Base-by-base conservation (phyloP, 2,329 filamentous ascomycete genomes). In the Aspergillus felis region DNA sequence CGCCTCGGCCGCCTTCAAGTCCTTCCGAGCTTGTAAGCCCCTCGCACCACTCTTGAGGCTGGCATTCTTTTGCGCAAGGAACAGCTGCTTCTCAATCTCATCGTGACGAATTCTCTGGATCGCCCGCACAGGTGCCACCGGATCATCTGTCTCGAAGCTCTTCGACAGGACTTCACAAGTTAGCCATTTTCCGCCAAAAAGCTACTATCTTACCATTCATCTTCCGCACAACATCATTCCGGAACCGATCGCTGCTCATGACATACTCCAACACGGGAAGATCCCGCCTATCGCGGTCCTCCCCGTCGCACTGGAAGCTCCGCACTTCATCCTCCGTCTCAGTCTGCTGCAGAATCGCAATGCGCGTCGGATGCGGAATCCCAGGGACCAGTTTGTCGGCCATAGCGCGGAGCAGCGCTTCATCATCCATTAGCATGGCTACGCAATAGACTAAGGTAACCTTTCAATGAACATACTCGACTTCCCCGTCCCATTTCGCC, bases 401-500 rank as follows among this genome's bases (percentile, higher is more conserved):
- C 63, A 95, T 86, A 1, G 91, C 90, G 66, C 84, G 84, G 17
- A 94, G 77, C 6, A 93, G 75, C 0, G 89, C 87, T 89, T 49
- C 4, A 47, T 12, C 27, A 42, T 54, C 22, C 28, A 62, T 53
- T 51, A 62, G 42, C 24, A 24, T 14, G n/a, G 8, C 22, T 22
- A 22, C 22, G 22, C 22, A 22, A 47, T 14, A 25, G 27, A 3
- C 27, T 28, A 58, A n/a, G 22, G 22, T 22, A 22, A 22, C 22
- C 5, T 5, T 1, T 17, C 1, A 24, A 5, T 20, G 3, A 20
- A 56, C 67, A 24, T 73, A 88, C 86, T 93, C 3, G 89, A 92
- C 69, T 95, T 95, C 5, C 91, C 91, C 1, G 87, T 88, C 0
- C 91, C 91, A 73, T 95, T 95, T 6, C 89, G 82, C 0, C 91